phyloP scores from a whole-genome alignment of 73 alveolate genomes.

The Tetrahymena thermophila region DNA sequence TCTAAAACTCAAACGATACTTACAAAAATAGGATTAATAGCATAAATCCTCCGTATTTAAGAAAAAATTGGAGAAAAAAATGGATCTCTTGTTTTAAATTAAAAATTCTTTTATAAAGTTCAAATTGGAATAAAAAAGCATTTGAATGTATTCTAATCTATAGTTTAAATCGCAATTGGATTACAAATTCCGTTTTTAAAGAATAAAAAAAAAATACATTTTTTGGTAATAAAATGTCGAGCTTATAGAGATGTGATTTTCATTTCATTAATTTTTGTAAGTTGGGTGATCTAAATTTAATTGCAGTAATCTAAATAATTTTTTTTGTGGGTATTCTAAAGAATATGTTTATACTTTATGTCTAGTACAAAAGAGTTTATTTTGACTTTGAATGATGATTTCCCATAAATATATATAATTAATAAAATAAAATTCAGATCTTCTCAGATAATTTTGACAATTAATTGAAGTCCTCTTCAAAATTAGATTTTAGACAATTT shows the following conservation, averaged over 20 bases:
- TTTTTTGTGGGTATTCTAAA: neutral
- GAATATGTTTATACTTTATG: neutral
- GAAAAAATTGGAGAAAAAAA: neutral
- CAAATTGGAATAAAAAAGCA: neutral
- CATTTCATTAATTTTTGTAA: neutral
- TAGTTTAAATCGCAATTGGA: neutral
- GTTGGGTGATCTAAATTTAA: neutral
- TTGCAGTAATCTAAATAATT: neutral
- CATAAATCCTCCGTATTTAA: neutral
- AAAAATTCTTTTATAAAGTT: neutral
- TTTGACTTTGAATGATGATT: neutral
- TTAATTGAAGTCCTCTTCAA: neutral
- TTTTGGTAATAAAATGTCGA: neutral
- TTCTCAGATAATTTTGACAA: neutral
- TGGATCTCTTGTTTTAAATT: neutral
- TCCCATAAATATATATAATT: neutral
- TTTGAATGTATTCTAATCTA: neutral
- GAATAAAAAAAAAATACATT: too few species aligned
- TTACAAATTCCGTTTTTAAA: neutral
- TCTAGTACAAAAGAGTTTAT: neutral
- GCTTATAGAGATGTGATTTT: neutral
- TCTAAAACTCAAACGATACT: neutral
- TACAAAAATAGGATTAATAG: neutral
- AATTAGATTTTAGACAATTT: neutral
- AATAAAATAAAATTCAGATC: neutral